Conservation (phyloP, 2,329 filamentous ascomycete species). For the Verticillium longisporum region DNA sequence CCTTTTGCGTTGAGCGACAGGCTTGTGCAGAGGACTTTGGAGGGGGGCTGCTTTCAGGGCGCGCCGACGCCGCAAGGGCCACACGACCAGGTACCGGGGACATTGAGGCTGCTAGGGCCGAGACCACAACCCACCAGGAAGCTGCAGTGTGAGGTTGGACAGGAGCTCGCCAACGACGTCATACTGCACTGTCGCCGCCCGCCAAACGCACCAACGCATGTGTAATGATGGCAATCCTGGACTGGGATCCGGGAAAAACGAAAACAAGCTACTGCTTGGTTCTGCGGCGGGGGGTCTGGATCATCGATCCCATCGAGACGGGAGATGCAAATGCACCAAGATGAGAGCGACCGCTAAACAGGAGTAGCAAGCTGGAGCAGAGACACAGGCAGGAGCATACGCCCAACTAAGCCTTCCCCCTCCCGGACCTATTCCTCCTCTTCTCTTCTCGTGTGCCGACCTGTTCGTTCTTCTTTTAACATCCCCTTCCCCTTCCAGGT, state of each 20-base stretch:
- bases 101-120: background rate
- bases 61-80: background rate
- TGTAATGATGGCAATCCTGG: background rate
- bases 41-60: background rate
- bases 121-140: background rate
- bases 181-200: background rate
- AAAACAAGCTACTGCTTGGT: background rate
- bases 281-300: background rate
- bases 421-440: background rate
- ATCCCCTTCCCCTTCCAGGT: too few species aligned
- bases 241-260: background rate
- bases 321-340: background rate
- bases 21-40: background rate
- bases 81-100: background rate
- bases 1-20: background rate
- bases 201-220: background rate
- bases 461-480: background rate
- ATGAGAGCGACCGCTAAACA: too few species aligned
- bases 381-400: background rate
- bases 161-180: conserved; percentile 2
- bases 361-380: too few species aligned
- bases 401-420: background rate
- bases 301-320: background rate
- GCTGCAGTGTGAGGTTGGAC: conserved; percentile 1
- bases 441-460: conserved; percentile 2